Conservation (phyloP, 129 eudicot species). For the Flaveria trinervia region DNA sequence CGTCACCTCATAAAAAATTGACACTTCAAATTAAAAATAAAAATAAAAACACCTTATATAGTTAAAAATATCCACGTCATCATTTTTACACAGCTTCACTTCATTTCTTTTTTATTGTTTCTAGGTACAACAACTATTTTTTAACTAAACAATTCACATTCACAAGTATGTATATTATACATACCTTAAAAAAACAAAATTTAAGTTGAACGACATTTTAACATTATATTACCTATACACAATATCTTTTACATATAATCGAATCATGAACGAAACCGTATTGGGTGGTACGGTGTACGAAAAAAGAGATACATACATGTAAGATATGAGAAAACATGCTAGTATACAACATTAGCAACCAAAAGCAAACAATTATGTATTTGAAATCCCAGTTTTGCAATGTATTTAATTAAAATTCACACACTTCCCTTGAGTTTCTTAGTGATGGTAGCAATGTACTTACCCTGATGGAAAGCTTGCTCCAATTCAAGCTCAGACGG, state of each 20-base stretch:
- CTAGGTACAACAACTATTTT: too few relatives aligned
- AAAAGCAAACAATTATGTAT: conserved; percentile 13
- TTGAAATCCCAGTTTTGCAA: conserved; percentile 18
- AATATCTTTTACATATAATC: neutral
- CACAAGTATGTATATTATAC: too few relatives aligned
- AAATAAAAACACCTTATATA: too few relatives aligned
- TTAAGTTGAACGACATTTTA: neutral
- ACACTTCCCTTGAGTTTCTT: conserved; percentile 78
- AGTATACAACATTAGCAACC: conserved; percentile 14
- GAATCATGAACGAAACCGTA: neutral
- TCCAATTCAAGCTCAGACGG: conserved; percentile 73
- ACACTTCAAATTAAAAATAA: too few relatives aligned
- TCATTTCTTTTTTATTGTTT: too few relatives aligned
- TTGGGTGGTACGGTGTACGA: neutral
- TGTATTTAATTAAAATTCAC: conserved; percentile 29
- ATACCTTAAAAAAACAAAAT: neutral
- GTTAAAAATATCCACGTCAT: too few relatives aligned
- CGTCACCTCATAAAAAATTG: too few relatives aligned
- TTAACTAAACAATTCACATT: too few relatives aligned
- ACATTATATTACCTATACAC: neutral
- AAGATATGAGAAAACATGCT: conserved; percentile 9
- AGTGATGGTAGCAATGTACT: conserved; percentile 69
- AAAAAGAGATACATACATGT: conserved; percentile 1
- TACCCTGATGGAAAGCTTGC: conserved; percentile 94
- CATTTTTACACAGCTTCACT: too few relatives aligned